Conservation (phyloP, 2,329 filamentous ascomycete species). For the Alternaria atra region DNA sequence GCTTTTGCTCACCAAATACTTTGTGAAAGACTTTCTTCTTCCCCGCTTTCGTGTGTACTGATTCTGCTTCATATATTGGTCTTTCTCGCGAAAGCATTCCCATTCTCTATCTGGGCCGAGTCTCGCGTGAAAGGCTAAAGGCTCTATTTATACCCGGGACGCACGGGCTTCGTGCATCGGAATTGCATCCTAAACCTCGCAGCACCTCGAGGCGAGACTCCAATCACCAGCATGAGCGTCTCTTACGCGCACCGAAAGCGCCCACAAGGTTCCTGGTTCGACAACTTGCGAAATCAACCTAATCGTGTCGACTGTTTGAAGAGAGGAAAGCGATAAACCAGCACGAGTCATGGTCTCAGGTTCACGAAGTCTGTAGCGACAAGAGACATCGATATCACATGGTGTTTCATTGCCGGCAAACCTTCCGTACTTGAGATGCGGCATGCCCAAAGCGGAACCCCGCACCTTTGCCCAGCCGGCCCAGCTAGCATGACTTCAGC, state of each 20-base stretch:
- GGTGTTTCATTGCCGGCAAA: constrained; percentile 4
- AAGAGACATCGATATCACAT: background rate
- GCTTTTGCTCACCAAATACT: background rate
- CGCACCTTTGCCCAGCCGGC: constrained; percentile 14
- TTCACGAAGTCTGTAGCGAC: background rate
- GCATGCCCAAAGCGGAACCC: constrained; percentile 18
- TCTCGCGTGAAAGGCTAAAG: background rate
- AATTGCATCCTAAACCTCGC: background rate
- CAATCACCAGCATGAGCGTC: background rate
- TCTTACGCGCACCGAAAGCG: background rate
- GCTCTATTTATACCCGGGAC: background rate
- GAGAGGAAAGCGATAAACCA: background rate
- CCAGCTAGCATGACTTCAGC: constrained; percentile 9
- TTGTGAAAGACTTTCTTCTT: background rate
- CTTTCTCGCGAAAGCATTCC: background rate
- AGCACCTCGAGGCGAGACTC: background rate
- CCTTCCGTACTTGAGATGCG: constrained; percentile 3
- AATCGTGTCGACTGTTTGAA: background rate
- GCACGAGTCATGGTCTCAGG: background rate
- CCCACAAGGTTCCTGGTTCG: background rate
- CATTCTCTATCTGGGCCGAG: background rate
- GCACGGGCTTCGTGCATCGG: background rate
- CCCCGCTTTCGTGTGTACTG: background rate
- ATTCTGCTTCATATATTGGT: background rate
- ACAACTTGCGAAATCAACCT: background rate